These are phyloP conservation scores for Fusarium citri DNA, from an alignment of 2,329 filamentous ascomycete species.

Conservation along the genomic window DNA sequence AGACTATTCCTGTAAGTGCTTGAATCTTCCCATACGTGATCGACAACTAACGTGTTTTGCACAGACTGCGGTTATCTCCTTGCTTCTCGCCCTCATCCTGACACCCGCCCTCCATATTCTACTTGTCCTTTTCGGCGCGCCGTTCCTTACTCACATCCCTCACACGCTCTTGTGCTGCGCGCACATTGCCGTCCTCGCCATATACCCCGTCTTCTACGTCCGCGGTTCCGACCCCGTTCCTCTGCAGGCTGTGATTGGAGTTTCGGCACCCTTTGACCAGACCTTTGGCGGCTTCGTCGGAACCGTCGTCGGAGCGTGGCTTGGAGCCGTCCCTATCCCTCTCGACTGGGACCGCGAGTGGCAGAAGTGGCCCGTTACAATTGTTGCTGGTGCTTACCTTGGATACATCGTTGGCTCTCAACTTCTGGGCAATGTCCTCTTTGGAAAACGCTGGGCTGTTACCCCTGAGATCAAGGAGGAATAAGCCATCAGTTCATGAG, in stretches of 20 bases:
- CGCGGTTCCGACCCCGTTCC: constrained; percentile 79
- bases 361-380: constrained; percentile 97
- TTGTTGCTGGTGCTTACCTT: constrained; percentile 83
- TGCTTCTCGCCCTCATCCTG: constrained; percentile 74
- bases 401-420: constrained; percentile 80
- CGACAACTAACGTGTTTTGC: constrained; percentile 17
- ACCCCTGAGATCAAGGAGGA: constrained; percentile 46
- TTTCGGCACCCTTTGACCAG: constrained; percentile 80
- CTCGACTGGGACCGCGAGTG: constrained; percentile 99
- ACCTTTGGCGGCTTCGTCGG: constrained; percentile 87
- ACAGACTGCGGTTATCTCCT: constrained; percentile 60
- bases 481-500: constrained; percentile 17
- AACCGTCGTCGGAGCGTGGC: constrained; percentile 83
- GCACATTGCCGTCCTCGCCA: constrained; percentile 82
- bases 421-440: constrained; percentile 64
- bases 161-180: constrained; percentile 85
- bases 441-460: constrained; percentile 57
- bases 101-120: constrained; percentile 71
- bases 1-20: constrained; percentile 59
- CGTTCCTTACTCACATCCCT: constrained; percentile 80
- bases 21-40: no score
- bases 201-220: constrained; percentile 85
- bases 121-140: constrained; percentile 91
- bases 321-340: constrained; percentile 94
- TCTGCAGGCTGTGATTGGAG: constrained; percentile 77